Evolutionary conservation across 768 basidiomycete species (phyloP).

Genomic region (Xerocomus potaroensis): DNA sequence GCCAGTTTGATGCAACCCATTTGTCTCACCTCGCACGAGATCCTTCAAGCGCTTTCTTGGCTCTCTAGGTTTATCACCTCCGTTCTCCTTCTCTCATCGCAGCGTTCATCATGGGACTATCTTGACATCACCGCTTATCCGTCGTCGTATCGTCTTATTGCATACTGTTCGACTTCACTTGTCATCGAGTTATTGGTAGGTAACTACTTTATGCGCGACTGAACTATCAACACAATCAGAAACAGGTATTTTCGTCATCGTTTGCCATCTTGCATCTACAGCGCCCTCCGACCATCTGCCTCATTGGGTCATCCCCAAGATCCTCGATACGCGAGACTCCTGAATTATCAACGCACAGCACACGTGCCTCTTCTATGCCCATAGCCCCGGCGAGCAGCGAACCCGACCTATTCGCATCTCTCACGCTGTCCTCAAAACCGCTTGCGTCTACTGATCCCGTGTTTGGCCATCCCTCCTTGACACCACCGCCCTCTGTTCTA

Average conservation of each 20-base stretch:
- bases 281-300: constrained; percentile 65
- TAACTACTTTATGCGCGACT: constrained; percentile 26
- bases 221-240: background rate
- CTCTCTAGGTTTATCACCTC: constrained; percentile 49
- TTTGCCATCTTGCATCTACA: constrained; percentile 56
- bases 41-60: constrained; percentile 60
- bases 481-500: constrained; percentile 19
- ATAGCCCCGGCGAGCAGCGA: constrained; percentile 31
- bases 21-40: constrained; percentile 34
- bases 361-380: constrained; percentile 27
- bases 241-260: constrained; percentile 50
- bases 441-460: constrained; percentile 49
- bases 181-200: constrained; percentile 56
- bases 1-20: background rate
- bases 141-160: constrained; percentile 31
- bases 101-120: constrained; percentile 37
- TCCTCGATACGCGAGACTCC: constrained; percentile 42
- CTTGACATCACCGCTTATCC: constrained; percentile 35
- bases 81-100: constrained; percentile 41
- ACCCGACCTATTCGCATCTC: constrained; percentile 57
- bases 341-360: constrained; percentile 16
- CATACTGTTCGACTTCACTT: constrained; percentile 47
- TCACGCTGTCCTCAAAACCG: constrained; percentile 64
- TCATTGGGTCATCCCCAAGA: constrained; percentile 53
- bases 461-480: constrained; percentile 68